Base-by-base conservation (phyloP, 2,329 filamentous ascomycete genomes). In the Colletotrichum shisoi region DNA sequence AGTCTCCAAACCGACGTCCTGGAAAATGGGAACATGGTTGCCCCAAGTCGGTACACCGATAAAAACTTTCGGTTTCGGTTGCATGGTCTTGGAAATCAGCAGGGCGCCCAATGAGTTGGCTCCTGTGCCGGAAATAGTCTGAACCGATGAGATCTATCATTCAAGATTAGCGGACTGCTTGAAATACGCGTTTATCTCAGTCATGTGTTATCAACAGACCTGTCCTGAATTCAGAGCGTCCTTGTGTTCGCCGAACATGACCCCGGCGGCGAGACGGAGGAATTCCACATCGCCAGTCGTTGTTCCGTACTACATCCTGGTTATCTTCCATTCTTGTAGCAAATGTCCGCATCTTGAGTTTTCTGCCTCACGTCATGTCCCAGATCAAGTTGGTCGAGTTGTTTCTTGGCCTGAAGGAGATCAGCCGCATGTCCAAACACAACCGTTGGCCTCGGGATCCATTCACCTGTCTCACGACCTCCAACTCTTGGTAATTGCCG, bases 121-220 rank as follows among this genome's bases (percentile, higher is more conserved):
- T 2, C 78, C 78, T 0, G 77, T 79, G 7, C 78, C 77, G 0
- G 77, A 79, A 39, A 79, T 77, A 9, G 77, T 76, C 68, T 79
- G 78, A 0, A 77, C 76, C 1, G 77, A 77, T 15, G 76, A 74
- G 34, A 78, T 65, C 72, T 75, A 57, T 17, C 0, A 62, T 17
- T 6, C 56, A 21, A 27, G 12, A 12, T 37, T 17, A 42, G 4
- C 19, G 17, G 49, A 13, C 9, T 39, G 4, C 24, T 13, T 40
- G 40, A 2, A 13, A 27, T 9, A 3, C 24, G 27, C 27, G 27
- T 8, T 31, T 8, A 7, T 31, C 27, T 31, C 27, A 31, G 27
- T 31, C 27, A 31, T 2, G 17, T 21, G 17, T 21, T 39, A 7
- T 24, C 13, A 24, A 24, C 44, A 8, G 51, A 68, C 56, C 21